Percentiles rank a stretch among this genome's conserved stretches.
phyloP scores from a whole-genome alignment of 176 grass and related monocot genomes.

The Echinochloa phyllopogon region DNA sequence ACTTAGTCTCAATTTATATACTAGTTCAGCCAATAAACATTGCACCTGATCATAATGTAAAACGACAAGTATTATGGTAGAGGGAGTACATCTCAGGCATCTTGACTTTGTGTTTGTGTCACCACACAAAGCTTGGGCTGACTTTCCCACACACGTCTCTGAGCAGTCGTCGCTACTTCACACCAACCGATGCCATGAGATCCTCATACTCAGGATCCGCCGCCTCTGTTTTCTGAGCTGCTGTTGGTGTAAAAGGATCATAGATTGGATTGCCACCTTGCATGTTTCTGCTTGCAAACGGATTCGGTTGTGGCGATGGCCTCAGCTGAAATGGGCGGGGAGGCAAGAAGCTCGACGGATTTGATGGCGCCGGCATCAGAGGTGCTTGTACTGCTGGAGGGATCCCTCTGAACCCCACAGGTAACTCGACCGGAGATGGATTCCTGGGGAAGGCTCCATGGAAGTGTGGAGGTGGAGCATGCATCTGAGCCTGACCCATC shows the following conservation, averaged over 20 bases:
- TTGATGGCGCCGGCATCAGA: slow-evolving; percentile 14
- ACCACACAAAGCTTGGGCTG: not conserved
- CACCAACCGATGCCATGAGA: slow-evolving; percentile 79
- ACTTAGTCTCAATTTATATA: no score
- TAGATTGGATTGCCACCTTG: slow-evolving; percentile 59
- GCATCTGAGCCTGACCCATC: slow-evolving; percentile 30
- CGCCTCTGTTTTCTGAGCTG: slow-evolving; percentile 44
- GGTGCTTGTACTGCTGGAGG: slow-evolving; percentile 44
- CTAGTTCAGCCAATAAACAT: no score
- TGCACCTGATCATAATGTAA: no score
- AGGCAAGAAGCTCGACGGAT: slow-evolving; percentile 38
- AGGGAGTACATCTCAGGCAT: not conserved
- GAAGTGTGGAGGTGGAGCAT: slow-evolving; percentile 47
- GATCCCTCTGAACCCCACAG: slow-evolving; percentile 40
- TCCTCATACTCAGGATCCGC: slow-evolving; percentile 74
- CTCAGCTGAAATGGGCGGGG: slow-evolving; percentile 42
- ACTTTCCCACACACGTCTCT: not conserved
- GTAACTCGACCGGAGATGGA: slow-evolving; percentile 32
- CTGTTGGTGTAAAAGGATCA: slow-evolving; percentile 64
- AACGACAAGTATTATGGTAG: no score
- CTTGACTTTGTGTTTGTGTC: not conserved
- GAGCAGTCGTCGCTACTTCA: slow-evolving; percentile 44
- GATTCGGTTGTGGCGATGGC: slow-evolving; percentile 43
- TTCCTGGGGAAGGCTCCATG: slow-evolving; percentile 43
- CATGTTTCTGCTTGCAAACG: slow-evolving; percentile 33